Conservation (phyloP, 805 yeast genomes). For the Nakazawaea peltata region DNA sequence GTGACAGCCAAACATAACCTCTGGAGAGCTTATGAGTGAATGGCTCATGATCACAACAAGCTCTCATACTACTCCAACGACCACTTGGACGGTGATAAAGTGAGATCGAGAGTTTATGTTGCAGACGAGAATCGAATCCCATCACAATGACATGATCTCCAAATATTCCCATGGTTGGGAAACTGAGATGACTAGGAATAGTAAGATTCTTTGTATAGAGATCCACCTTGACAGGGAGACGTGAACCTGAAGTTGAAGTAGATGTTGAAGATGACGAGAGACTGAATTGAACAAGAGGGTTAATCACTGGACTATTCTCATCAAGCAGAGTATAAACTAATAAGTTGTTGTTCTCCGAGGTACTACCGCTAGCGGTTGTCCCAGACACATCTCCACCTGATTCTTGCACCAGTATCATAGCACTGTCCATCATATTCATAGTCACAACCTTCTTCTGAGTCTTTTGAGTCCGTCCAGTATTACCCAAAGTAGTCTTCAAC, state of each 20-base stretch:
- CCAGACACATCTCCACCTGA: conserved; percentile 3
- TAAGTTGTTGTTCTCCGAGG: neutral
- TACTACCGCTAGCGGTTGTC: no score
- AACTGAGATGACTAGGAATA: conserved; percentile 36
- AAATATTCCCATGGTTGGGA: conserved; percentile 55
- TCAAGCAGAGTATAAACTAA: conserved; percentile 1
- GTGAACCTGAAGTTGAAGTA: no score
- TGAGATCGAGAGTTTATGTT: conserved; percentile 35
- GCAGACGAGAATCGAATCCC: conserved; percentile 46
- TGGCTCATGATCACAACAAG: conserved; percentile 42
- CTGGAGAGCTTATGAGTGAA: conserved; percentile 58
- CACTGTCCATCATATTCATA: conserved; percentile 11
- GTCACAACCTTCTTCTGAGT: conserved; percentile 14
- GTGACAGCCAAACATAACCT: conserved; percentile 70
- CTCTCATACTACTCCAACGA: conserved; percentile 58
- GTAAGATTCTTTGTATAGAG: conserved; percentile 10
- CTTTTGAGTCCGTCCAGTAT: conserved; percentile 11
- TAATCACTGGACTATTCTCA: conserved; percentile 3
- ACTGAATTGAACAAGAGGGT: conserved; percentile 18
- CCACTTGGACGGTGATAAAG: conserved; percentile 45
- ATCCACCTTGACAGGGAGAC: conserved; percentile 12
- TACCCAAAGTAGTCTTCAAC: conserved; percentile 6
- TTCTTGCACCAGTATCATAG: conserved; percentile 2
- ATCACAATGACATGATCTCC: conserved; percentile 58
- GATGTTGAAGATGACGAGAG: conserved; percentile 11